Percentiles rank a stretch among this genome's conserved stretches.
These are phyloP conservation scores for Agrocybe pediades DNA, from an alignment of 768 basidiomycete species.

Conservation along the genomic window DNA sequence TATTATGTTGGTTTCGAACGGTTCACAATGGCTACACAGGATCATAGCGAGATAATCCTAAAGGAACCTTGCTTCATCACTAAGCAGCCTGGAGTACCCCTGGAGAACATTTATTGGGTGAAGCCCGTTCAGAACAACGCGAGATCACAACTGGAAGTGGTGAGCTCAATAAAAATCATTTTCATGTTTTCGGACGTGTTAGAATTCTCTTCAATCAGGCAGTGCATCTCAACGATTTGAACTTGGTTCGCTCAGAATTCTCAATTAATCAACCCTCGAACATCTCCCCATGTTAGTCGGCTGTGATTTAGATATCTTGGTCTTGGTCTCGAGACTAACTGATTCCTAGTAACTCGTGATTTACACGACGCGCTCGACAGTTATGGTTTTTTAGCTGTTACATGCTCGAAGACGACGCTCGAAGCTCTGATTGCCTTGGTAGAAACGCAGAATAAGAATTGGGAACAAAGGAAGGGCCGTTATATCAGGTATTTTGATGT, in stretches of 20 bases:
- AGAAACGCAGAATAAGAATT: conserved; percentile 6
- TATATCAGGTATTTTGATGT: conserved; percentile 6
- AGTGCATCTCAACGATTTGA: not conserved
- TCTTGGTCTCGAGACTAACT: no score
- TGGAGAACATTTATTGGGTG: conserved; percentile 7
- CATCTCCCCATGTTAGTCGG: conserved; percentile 2
- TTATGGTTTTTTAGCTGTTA: conserved; percentile 15
- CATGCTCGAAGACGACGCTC: conserved; percentile 14
- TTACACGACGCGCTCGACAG: conserved; percentile 11
- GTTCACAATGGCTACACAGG: no score
- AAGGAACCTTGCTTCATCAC: conserved; percentile 10
- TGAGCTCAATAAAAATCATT: not conserved
- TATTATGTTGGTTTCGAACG: not conserved
- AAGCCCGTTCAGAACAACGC: conserved; percentile 6
- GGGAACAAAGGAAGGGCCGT: not conserved
- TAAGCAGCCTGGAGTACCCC: conserved; percentile 4
- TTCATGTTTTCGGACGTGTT: not conserved
- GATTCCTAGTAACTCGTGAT: conserved; percentile 12
- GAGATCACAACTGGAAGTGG: not conserved
- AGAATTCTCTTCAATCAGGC: not conserved
- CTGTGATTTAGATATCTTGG: no score
- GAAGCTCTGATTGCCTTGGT: conserved; percentile 6
- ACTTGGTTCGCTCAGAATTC: not conserved
- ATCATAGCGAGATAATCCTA: conserved; percentile 2
- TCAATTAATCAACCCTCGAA: not conserved